Evolutionary conservation across 768 basidiomycete species (phyloP), one percentile per base, ranked within the genome.

Genomic region (Tremella yokohamensis): DNA sequence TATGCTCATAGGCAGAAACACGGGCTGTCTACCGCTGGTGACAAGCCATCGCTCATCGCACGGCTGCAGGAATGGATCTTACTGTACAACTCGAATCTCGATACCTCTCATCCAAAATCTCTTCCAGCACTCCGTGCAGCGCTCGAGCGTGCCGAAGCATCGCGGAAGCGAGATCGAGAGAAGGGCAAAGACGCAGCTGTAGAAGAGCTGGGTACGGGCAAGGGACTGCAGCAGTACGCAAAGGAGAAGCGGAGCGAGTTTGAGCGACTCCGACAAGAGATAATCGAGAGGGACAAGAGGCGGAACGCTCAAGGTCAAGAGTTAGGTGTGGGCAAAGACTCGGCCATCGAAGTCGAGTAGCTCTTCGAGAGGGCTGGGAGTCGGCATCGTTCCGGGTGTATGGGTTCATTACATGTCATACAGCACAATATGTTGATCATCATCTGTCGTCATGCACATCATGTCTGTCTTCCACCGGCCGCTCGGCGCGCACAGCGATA

Each of bases 141-240:
- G 42, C 56, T 76, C 6, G 56, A 55, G 16, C 62, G 64, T 25
- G 49, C 58, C 13, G 75, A 76, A 60, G 25, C 45, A 8, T 61
- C 61, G 8, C 52, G 54, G 25, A 63, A 59, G 48, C 49, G 65
- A 24, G 74, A 76, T 59, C 65, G 66, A 54, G 68, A 68, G n/a
- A 62, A 59, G 40, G 75, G 71, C 11, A 66, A 65, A 49, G 61
- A 65, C 26, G 69, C 67, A 38, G 61, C 79, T 20, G 73, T 77
- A 11, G 80, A 83, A 49, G 86, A 89, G 73, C 50, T 73, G 40
- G 57, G 37, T 3, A 90, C 89, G 1, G 89, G 90, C 74, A 81
- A 83, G 67, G 90, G 91, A 74, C 77, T 94, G 4, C 76, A 78
- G 8, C 74, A 81, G 22, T 78, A 82, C 19, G 83, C 59, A 15